Base-by-base conservation (phyloP, 2,329 filamentous ascomycete genomes). In the Ascochyta lentis region DNA sequence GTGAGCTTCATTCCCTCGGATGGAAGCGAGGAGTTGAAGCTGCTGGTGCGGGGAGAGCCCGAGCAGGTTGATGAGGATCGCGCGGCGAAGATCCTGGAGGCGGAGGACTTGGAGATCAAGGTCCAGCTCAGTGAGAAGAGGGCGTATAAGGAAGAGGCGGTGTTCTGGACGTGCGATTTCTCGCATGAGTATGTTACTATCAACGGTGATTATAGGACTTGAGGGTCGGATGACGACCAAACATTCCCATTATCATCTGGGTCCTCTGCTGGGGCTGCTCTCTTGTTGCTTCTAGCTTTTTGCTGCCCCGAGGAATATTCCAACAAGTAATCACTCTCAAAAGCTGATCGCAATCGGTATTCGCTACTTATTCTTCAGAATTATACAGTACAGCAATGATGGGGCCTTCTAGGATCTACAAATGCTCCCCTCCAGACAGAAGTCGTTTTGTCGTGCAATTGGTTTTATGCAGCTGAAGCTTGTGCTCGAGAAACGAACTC, bases 151-250 rank as follows among this genome's bases (percentile, higher is more conserved):
- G 82, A 87, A 70, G 84, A 89, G 73, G 88, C 89, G 1, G 85
- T 87, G 5, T 91, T 91, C 74, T 95, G 90, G 87, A 95, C 91
- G 35, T 95, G 91, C 71, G 91, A 96, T 74, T 91, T 93, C 65
- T 92, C 89, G 71, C 90, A 93, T 70, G 90, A 93, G 81, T 96
- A 88, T 77, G 85, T 88, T 43, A 88, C 85, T 46, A 89, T 89
- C 65, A 89, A 89, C 69, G 86, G 84, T 34, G 86, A 89, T 72
- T 89, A 89, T 73, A 76, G 86, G 66, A 88, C 86, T 13, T 56
- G 12, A 26, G 24, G 24, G 5, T 26, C 8, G 4, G 8, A 8
- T 26, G 24, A 19, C 19, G 19, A 40, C 12, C 29, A 37, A n/a
- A 35, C 16, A 12, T 6, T 6, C 3, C 12, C 2, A 31, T 4